These are phyloP conservation scores for Teratosphaeria pseudoeucalypti DNA, from an alignment of 2,329 filamentous ascomycete genomes.

Conservation along the genomic window DNA sequence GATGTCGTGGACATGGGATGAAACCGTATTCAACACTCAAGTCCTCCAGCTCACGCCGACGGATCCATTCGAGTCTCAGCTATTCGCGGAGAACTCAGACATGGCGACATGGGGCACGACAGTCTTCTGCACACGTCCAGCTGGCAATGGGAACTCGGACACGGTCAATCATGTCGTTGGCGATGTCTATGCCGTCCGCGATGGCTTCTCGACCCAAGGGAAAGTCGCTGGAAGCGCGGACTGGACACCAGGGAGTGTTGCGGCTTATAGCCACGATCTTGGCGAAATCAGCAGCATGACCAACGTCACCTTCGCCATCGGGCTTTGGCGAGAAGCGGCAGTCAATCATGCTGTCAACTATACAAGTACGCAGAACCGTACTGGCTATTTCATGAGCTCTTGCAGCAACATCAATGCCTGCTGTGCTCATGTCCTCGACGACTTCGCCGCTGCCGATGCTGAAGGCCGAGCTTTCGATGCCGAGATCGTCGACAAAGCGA, in stretches of 20 bases:
- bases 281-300: slow-evolving; percentile 18
- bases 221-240: slow-evolving; percentile 21
- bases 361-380: slow-evolving; percentile 27
- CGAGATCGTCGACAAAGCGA: slow-evolving; percentile 18
- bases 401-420: slow-evolving; percentile 27
- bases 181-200: slow-evolving; percentile 17
- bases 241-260: slow-evolving; percentile 15
- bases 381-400: slow-evolving; percentile 30
- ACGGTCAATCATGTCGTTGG: slow-evolving; percentile 18
- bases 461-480: slow-evolving; percentile 23
- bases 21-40: neutral
- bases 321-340: slow-evolving; percentile 30
- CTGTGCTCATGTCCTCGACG: slow-evolving; percentile 30
- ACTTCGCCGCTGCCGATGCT: slow-evolving; percentile 27
- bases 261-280: slow-evolving; percentile 32
- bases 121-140: slow-evolving; percentile 29
- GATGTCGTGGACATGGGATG: neutral
- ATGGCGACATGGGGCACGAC: slow-evolving; percentile 35
- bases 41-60: neutral
- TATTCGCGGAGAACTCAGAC: slow-evolving; percentile 15
- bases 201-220: slow-evolving; percentile 25
- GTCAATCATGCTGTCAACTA: slow-evolving; percentile 37
- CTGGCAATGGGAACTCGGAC: slow-evolving; percentile 16
- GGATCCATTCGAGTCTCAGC: slow-evolving; percentile 18
- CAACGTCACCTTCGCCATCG: slow-evolving; percentile 28